These are phyloP conservation scores for Cladosporium velox DNA, from an alignment of 2,329 filamentous ascomycete species.

Conservation along the genomic window DNA sequence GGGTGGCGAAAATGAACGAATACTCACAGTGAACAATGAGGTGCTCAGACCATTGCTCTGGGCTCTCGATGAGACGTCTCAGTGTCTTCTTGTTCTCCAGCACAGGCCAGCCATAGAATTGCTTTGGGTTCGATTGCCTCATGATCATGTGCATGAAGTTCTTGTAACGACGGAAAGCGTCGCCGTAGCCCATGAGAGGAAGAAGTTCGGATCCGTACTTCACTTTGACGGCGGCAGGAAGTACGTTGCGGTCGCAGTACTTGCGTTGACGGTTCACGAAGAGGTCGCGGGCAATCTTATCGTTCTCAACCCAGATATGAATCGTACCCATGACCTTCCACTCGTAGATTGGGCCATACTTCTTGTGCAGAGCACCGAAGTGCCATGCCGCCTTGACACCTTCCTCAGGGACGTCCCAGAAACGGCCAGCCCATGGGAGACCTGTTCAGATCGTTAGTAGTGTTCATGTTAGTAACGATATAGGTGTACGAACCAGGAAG, in stretches of 20 bases:
- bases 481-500: constrained; percentile 24
- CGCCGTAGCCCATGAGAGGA: constrained; percentile 38
- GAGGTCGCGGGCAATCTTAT: constrained; percentile 40
- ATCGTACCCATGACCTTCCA: constrained; percentile 36
- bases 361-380: constrained; percentile 39
- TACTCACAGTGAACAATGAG: constrained; percentile 36
- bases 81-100: constrained; percentile 39
- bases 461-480: background rate
- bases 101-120: constrained; percentile 38
- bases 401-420: constrained; percentile 37
- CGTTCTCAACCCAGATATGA: constrained; percentile 40
- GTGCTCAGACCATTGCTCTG: constrained; percentile 38
- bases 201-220: constrained; percentile 37
- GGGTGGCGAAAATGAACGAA: background rate
- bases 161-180: constrained; percentile 33
- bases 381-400: constrained; percentile 40
- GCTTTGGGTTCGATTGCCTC: constrained; percentile 33
- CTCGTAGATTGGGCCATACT: constrained; percentile 39
- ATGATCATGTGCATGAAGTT: constrained; percentile 42
- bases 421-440: constrained; percentile 37
- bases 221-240: constrained; percentile 38
- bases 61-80: constrained; percentile 35
- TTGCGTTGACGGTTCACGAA: constrained; percentile 36
- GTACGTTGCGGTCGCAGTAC: constrained; percentile 39
- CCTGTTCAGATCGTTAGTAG: constrained; percentile 23